Base-by-base conservation (phyloP, 148 eudicot genomes). In the Amaranthus palmeri region DNA sequence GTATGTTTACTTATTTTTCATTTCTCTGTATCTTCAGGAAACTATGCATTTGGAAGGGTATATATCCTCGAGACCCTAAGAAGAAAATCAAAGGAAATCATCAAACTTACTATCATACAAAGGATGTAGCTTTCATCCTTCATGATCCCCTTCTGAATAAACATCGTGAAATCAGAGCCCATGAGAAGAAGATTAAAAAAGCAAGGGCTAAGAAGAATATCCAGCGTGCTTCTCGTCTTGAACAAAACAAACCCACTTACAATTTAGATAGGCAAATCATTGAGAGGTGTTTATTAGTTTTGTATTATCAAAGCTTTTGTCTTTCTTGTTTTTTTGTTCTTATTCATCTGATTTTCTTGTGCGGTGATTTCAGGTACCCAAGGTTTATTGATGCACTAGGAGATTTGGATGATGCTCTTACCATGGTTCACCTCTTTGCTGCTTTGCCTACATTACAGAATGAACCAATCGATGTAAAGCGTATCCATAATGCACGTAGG, bases 61-160 rank as follows among this genome's bases (percentile, higher is more conserved):
- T 95, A 40, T 90, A 84, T 58, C 98, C 98, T 4, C 84, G 97
- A 56, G 97, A 89, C 48, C 97, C 97, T 7, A 95, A 91, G 93
- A 95, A 88, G 90, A 95, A 95, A 88, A 82, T 91, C 50, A 91
- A 91, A 78, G 98, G 97, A 75, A 91, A 86, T 75, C 97, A 95
- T 78, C 98, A 89, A 81, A 89, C 96, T 3, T 91, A 95, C 67
- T 95, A 95, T 83, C 98, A 95, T 85, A 82, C 76, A 57, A 95
- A 95, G 81, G 98, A 95, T 72, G 78, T 95, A 41, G 36, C 82
- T 74, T 91, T 89, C 74, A 83, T 95, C 51, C 86, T 80, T 72
- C 92, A 95, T 66, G 97, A 95, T 72, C 96, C 98, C 0, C 69
- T 91, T 57, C 75, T 95, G 15, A 90, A 86, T 60, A 89, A 79